Percentiles rank a stretch among this genome's conserved stretches.
phyloP scores from a whole-genome alignment of 345 rosid species.

The Aquilaria malaccensis region DNA sequence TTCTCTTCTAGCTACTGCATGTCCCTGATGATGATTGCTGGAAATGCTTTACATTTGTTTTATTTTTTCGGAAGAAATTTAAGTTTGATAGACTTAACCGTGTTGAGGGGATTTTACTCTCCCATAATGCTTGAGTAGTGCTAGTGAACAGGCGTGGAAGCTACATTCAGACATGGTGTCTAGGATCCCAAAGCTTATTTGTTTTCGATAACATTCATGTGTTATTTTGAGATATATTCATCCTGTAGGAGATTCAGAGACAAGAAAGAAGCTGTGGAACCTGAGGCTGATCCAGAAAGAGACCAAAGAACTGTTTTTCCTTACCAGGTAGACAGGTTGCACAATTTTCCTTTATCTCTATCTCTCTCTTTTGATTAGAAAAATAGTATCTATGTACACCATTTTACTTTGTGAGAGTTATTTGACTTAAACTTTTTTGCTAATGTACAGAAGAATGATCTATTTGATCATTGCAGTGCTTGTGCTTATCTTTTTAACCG shows the following conservation, averaged over 20 bases:
- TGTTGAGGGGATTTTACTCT: not conserved
- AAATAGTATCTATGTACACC: too few relatives aligned
- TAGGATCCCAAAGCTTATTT: too few relatives aligned
- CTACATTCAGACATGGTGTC: conserved; percentile 4
- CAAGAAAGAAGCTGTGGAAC: conserved; percentile 68
- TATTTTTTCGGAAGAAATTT: not conserved
- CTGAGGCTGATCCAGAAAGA: conserved; percentile 95
- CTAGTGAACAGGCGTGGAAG: not conserved
- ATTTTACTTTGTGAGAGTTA: not conserved
- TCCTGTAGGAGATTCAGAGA: conserved; percentile 63
- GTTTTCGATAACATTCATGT: not conserved
- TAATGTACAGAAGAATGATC: not conserved
- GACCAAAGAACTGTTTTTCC: conserved; percentile 97
- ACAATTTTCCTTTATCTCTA: conserved; percentile 2
- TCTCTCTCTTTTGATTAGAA: too few relatives aligned
- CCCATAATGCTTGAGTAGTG: not conserved
- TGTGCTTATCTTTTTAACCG: not conserved
- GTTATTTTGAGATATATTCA: not conserved
- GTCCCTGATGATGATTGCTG: too few relatives aligned
- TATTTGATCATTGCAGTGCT: not conserved
- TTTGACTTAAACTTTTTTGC: not conserved
- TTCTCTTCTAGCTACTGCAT: too few relatives aligned
- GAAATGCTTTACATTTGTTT: not conserved
- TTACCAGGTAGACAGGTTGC: conserved; percentile 51
- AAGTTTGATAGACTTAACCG: not conserved